Evolutionary conservation across 306 rosid species (phyloP), one percentile per base, ranked within the genome.

Genomic region (Trifolium repens): DNA sequence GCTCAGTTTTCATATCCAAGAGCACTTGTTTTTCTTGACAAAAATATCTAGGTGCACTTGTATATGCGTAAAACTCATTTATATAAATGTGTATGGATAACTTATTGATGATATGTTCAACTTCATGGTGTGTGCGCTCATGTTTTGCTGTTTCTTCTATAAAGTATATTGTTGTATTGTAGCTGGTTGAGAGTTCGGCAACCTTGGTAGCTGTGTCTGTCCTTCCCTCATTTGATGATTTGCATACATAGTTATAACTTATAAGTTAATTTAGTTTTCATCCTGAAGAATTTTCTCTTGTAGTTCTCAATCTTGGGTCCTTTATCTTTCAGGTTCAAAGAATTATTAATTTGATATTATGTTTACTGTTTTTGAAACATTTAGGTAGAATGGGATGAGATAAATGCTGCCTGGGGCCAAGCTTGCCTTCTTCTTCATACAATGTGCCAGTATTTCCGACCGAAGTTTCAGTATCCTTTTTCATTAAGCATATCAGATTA

Each of bases 351-450:
- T 76, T 16, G 73, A 81, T 63, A 44, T 77, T 81, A 53, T 81
- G 24, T 77, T 80, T 63, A 62, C 49, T 63, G 9, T 78, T 40
- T 73, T 47, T 62, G 44, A 73, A 85, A 79, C 67, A 15, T 66
- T 34, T 83, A 92, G 99, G 97, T 94, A 59, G 99, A 90, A 78
- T 94, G 97, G 99, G 97, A 94, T 47, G 99, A 94, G 88, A 94
- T 94, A 76, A 94, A 94, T 83, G 99, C 99, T 83, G 99, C 99
- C 44, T 94, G 99, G 99, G 99, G 99, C 64, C 97, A 94, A 85
- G 97, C 99, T 61, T 92, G 99, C 79, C 96, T 94, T 79, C 97
- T 94, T 43, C 99, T 92, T 75, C 99, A 94, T 80, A 94, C 99
- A 4, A 92, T 94, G 99, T 94, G 97, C 82, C 96, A 94, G 78